Evolutionary conservation across 805 yeast genomes (phyloP).

Genomic region (Jamesozyma rosinii): DNA sequence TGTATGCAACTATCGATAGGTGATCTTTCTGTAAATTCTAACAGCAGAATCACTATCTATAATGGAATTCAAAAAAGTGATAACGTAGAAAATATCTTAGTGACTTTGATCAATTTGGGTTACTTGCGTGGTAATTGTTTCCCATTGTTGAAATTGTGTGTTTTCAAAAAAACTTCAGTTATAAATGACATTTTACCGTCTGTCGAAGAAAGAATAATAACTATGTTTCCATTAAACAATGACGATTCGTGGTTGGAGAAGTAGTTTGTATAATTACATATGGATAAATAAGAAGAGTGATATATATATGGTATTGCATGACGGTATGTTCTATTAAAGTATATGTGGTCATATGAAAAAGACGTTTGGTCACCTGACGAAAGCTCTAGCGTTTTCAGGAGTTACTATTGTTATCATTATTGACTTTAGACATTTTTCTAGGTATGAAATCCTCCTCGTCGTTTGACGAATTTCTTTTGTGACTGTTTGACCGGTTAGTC

Average conservation of each 20-base stretch:
- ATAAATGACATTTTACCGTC: conserved; percentile 23
- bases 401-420: neutral
- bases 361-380: too few species aligned
- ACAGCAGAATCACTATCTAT: conserved; percentile 11
- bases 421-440: neutral
- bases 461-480: neutral
- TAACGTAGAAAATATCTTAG: conserved; percentile 24
- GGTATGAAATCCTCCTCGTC: neutral
- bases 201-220: conserved; percentile 20
- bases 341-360: too few species aligned
- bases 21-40: neutral
- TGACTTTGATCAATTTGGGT: conserved; percentile 25
- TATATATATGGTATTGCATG: too few species aligned
- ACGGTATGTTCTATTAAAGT: too few species aligned
- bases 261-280: too few species aligned
- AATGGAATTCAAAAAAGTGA: conserved; percentile 16
- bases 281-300: too few species aligned
- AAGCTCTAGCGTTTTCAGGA: neutral
- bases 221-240: conserved; percentile 21
- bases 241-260: conserved; percentile 26
- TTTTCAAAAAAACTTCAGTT: conserved; percentile 22
- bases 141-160: conserved; percentile 24
- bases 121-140: conserved; percentile 29
- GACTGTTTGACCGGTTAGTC: neutral
- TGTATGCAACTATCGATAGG: conserved; percentile 18